These are phyloP conservation scores for Strombidium stylifer DNA, from an alignment of 73 alveolate genomes.

Conservation along the genomic window DNA sequence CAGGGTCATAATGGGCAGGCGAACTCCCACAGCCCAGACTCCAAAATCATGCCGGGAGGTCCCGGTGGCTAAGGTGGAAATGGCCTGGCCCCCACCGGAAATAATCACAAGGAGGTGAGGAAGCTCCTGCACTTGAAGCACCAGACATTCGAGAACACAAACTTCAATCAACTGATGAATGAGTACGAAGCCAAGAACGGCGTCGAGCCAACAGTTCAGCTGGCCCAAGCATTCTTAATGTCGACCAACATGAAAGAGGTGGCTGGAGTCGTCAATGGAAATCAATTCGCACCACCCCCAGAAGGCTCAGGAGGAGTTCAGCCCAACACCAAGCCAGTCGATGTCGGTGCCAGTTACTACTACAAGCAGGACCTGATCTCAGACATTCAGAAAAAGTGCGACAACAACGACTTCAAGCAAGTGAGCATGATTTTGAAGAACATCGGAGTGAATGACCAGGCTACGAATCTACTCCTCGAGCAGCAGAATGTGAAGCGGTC, in stretches of 20 bases:
- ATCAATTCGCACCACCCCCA: too few species aligned
- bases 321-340: conserved; percentile 15
- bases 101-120: conserved; percentile 4
- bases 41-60: not conserved
- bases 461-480: conserved; percentile 30
- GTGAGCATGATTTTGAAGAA: conserved; percentile 18
- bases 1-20: not conserved
- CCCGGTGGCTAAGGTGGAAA: not conserved
- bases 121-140: too few species aligned
- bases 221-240: conserved; percentile 30
- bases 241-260: conserved; percentile 38
- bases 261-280: too few species aligned
- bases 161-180: conserved; percentile 17
- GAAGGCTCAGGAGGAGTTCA: conserved; percentile 16
- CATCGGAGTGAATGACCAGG: conserved; percentile 26
- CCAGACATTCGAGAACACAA: conserved; percentile 28
- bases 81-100: not conserved
- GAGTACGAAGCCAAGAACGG: conserved; percentile 15
- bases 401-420: too few species aligned
- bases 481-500: conserved; percentile 17
- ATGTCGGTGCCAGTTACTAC: conserved; percentile 13
- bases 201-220: conserved; percentile 38
- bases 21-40: not conserved
- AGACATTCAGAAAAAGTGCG: too few species aligned
- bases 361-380: conserved; percentile 9